A percentile compares a stretch with the other conserved stretches of the same genome.
These are phyloP conservation scores for Populus simonii DNA, from an alignment of 345 rosid species.

Conservation along the genomic window DNA sequence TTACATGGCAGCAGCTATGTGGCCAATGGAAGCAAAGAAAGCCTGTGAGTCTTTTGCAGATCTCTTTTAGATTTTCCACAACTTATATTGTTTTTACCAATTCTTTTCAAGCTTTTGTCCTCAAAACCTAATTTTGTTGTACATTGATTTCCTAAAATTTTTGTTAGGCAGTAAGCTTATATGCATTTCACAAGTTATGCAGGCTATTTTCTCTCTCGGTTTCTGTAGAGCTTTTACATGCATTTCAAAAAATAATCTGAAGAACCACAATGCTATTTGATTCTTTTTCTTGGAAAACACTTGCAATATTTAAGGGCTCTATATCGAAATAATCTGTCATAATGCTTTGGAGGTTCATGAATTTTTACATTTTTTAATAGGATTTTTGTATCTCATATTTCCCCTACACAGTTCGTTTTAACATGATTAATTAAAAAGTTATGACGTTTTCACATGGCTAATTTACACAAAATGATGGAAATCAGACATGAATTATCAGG, in stretches of 20 bases:
- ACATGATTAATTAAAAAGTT: no score
- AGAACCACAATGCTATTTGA: not conserved
- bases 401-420: no score
- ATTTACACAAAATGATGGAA: not conserved
- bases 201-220: not conserved
- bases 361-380: no score
- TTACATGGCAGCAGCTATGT: conserved; percentile 57
- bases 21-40: conserved; percentile 59
- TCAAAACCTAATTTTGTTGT: not conserved
- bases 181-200: not conserved
- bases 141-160: not conserved
- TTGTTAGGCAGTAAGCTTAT: not conserved
- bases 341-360: no score
- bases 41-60: conserved; percentile 54
- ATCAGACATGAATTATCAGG: not conserved
- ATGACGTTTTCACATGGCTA: not conserved
- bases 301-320: not conserved
- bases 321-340: not conserved
- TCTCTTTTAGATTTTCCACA: not conserved
- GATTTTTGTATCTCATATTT: no score
- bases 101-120: not conserved
- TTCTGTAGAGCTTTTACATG: not conserved
- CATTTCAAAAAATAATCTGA: not conserved
- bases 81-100: not conserved
- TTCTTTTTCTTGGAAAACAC: not conserved